phyloP scores from a whole-genome alignment of 2,329 filamentous ascomycete species.

The Colletotrichum limetticola region DNA sequence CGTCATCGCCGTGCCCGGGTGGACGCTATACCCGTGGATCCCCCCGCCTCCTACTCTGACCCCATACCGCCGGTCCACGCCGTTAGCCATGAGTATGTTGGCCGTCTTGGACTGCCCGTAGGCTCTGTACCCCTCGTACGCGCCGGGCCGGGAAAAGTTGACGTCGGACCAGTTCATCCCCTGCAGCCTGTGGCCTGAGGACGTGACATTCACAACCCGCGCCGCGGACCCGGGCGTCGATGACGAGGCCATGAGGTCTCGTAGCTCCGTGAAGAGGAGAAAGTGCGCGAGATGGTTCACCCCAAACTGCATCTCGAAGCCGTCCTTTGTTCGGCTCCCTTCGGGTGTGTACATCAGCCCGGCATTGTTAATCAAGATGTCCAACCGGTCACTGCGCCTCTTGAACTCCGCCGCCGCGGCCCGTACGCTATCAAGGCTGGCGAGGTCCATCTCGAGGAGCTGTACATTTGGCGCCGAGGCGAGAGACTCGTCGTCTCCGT shows the following conservation, averaged over 20 bases:
- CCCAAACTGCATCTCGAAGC: conserved; percentile 54
- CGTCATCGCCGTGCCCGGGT: conserved; percentile 1
- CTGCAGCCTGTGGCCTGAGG: conserved; percentile 50
- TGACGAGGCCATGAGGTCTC: conserved; percentile 51
- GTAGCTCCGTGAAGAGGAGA: conserved; percentile 61
- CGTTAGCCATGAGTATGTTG: conserved; percentile 58
- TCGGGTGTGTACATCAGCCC: conserved; percentile 15
- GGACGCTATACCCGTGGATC: background rate
- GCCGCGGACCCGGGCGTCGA: conserved; percentile 51
- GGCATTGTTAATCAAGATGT: conserved; percentile 37
- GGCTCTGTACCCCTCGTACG: conserved; percentile 34
- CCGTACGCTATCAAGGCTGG: conserved; percentile 42
- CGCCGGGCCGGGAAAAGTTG: conserved; percentile 19
- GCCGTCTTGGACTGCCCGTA: conserved; percentile 59
- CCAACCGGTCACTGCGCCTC: conserved; percentile 1
- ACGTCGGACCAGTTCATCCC: conserved; percentile 42
- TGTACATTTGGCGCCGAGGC: conserved; percentile 37
- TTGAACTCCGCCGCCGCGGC: conserved; percentile 34
- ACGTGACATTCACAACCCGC: conserved; percentile 57
- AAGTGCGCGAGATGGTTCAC: conserved; percentile 65
- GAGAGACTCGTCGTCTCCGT: background rate
- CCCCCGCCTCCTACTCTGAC: background rate
- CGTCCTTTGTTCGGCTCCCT: conserved; percentile 30
- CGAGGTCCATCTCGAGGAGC: conserved; percentile 44
- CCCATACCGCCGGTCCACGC: conserved; percentile 50